A percentile compares a stretch with the other conserved stretches of the same genome.
phyloP scores from a whole-genome alignment of 257 asterid species.

The Leptodermis oblonga region DNA sequence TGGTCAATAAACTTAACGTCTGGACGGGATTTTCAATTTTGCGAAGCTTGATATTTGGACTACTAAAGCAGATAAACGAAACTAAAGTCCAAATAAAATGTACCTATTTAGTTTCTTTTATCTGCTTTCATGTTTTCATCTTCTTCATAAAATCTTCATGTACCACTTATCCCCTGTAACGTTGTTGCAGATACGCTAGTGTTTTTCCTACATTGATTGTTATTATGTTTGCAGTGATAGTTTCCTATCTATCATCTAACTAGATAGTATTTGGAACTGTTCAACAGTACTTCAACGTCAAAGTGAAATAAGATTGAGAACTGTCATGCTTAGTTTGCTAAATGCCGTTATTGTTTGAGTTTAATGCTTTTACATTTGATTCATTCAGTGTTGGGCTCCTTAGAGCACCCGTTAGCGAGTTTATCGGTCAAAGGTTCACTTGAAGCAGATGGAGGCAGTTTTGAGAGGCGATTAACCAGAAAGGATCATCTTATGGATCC shows the following conservation, averaged over 20 bases:
- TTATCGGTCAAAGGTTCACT: conserved; percentile 73
- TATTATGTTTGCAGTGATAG: background rate
- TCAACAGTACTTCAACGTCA: background rate
- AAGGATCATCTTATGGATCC: conserved; percentile 23
- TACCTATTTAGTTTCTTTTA: background rate
- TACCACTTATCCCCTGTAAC: background rate
- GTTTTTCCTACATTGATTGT: background rate
- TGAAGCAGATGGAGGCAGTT: conserved; percentile 75
- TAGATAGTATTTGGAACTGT: background rate
- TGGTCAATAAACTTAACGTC: no score
- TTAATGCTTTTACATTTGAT: conserved; percentile 17
- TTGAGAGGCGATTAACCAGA: conserved; percentile 28
- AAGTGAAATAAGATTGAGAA: background rate
- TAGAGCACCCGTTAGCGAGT: conserved; percentile 65
- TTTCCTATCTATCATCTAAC: no score
- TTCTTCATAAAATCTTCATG: background rate
- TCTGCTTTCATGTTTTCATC: background rate
- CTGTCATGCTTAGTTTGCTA: background rate
- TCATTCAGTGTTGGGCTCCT: conserved; percentile 87
- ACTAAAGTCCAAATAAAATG: no score
- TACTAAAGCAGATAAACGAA: no score
- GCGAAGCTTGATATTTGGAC: no score
- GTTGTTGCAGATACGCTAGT: background rate
- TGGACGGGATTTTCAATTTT: no score
- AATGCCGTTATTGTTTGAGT: background rate